These are phyloP conservation scores for Leucocoprinus birnbaumii DNA, from an alignment of 768 basidiomycete species.

Conservation along the genomic window DNA sequence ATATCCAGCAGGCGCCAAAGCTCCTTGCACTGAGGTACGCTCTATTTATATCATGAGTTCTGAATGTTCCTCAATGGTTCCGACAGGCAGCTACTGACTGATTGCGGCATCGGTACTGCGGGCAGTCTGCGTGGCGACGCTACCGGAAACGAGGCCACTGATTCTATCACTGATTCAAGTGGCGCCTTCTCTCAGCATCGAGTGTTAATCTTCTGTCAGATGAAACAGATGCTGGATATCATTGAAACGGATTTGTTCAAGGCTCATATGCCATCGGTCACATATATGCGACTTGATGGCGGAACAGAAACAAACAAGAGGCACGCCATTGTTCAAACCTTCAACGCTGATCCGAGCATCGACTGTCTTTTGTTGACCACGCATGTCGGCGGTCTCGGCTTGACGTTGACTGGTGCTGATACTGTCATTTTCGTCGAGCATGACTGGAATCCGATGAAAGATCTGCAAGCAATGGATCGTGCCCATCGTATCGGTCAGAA, in stretches of 20 bases:
- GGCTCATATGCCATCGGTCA: constrained; percentile 89
- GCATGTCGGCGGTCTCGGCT: constrained; percentile 92
- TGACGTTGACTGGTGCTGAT: constrained; percentile 96
- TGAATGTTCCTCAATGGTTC: background rate
- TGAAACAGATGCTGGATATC: constrained; percentile 98
- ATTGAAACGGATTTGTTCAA: constrained; percentile 94
- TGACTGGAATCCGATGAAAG: constrained; percentile 99
- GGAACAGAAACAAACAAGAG: constrained; percentile 90
- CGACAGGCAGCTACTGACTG: constrained; percentile 83
- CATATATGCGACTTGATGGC: constrained; percentile 98
- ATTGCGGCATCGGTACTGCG: constrained; percentile 86
- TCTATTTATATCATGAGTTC: background rate
- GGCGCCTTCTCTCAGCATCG: constrained; percentile 88
- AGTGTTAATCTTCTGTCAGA: constrained; percentile 99
- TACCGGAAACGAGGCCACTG: constrained; percentile 66
- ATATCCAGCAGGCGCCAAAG: constrained; percentile 93
- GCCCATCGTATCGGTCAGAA: constrained; percentile 98
- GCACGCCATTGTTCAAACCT: constrained; percentile 95
- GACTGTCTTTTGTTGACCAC: constrained; percentile 95
- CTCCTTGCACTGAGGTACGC: constrained; percentile 84
- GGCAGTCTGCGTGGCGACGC: constrained; percentile 43
- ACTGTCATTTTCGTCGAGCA: constrained; percentile 99
- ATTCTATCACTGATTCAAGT: constrained; percentile 50
- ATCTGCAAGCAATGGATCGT: constrained; percentile 98
- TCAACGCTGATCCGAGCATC: constrained; percentile 96